A percentile compares a stretch with the other conserved stretches of the same genome.
Evolutionary conservation across 768 basidiomycete species (phyloP).

Genomic region (Wakefieldia striispora): DNA sequence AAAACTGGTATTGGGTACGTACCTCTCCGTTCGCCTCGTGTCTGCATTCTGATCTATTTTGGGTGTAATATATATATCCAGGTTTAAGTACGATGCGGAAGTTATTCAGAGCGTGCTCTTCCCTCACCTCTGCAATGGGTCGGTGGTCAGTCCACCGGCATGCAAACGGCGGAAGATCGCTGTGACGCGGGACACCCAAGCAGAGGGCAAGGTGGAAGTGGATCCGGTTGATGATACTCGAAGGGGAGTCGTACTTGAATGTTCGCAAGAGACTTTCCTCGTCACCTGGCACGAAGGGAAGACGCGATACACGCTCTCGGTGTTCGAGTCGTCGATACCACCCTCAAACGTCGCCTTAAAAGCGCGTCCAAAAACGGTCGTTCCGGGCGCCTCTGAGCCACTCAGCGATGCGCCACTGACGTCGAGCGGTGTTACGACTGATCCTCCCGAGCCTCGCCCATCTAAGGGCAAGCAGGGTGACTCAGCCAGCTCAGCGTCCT

Average conservation of each 20-base stretch:
- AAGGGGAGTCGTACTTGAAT: constrained; percentile 26
- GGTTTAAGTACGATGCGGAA: constrained; percentile 53
- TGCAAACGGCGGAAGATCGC: constrained; percentile 30
- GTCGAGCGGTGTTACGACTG: background rate
- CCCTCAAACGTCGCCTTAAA: background rate
- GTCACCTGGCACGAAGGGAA: constrained; percentile 14
- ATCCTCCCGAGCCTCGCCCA: background rate
- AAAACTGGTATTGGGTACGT: constrained; percentile 46
- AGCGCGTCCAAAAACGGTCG: background rate
- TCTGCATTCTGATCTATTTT: background rate
- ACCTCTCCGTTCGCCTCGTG: background rate
- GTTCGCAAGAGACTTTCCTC: constrained; percentile 22
- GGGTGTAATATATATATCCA: constrained; percentile 19
- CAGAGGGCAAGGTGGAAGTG: constrained; percentile 7
- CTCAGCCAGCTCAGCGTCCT: background rate
- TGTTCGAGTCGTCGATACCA: background rate
- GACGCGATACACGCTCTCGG: constrained; percentile 18
- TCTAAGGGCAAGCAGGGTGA: background rate
- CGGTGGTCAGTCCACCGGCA: constrained; percentile 14
- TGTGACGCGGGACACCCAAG: constrained; percentile 4
- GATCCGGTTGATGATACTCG: constrained; percentile 8
- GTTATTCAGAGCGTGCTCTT: constrained; percentile 45
- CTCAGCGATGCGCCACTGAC: background rate
- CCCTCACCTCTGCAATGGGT: constrained; percentile 29
- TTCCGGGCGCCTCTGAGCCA: background rate